Base-by-base conservation (phyloP, 2,329 filamentous ascomycete genomes). In the Alternaria postmessia region DNA sequence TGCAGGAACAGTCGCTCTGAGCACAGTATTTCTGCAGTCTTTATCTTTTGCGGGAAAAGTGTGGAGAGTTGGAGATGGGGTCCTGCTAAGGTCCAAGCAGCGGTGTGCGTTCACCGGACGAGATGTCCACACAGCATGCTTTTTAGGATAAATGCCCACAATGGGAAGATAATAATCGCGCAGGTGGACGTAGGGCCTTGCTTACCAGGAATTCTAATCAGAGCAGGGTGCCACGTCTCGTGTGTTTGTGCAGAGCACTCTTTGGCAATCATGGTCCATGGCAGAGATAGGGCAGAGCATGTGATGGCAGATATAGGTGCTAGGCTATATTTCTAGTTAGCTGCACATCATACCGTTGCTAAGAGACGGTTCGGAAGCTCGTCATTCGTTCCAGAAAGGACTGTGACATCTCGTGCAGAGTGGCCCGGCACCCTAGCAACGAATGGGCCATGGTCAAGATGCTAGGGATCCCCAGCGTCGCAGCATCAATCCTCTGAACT, bases 381-480 rank as follows among this genome's bases (percentile, higher is more conserved):
- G 51, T 53, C 47, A 62, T 62, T 55, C 55, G 62, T 49, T 57
- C 54, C 53, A 56, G 36, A 39, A 52, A 53, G 51, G 36, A 53
- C 24, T 65, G 63, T 62, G 61, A 61, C 59, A 57, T 59, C 51
- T 60, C 61, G 51, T 63, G 62, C 60, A 63, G 42, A 47, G 47
- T 57, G 53, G 54, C 39, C 58, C 54, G 49, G 59, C 51, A 55
- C 57, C 57, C 63, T 64, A 64, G 65, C 59, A 59, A 57, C 51
- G 54, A 57, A 53, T 52, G 44, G 54, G 53, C 36, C 58, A 54
- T 49, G 61, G 57, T 51, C 53, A 26, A 42, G 56, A 47, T 53
- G 39, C 62, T 52, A 58, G 54, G 32, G 34, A 56, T 56, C 49
- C 54, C 61, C 60, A 60, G 59, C 59, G 57, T 58, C 59, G 44